phyloP scores from a whole-genome alignment of 805 yeast species.

The Candida tibetensis region DNA sequence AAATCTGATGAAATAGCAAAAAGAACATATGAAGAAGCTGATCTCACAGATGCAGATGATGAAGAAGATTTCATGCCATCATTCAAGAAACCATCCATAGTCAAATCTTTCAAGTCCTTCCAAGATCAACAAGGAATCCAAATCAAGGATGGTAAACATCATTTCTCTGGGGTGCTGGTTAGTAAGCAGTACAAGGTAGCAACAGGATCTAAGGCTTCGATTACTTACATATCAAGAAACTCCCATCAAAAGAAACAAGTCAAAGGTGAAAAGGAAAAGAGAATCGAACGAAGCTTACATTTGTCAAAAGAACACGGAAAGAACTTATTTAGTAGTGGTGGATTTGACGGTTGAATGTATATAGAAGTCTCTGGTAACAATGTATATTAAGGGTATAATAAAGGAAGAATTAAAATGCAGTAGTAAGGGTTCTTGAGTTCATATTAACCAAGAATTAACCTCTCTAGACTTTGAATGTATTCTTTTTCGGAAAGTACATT shows the following conservation, averaged over 20 bases:
- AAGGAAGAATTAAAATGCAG: background rate
- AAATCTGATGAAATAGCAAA: constrained; percentile 12
- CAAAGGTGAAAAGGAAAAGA: constrained; percentile 26
- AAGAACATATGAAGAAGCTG: constrained; percentile 14
- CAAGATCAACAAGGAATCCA: constrained; percentile 36
- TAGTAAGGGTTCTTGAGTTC: constrained; percentile 1
- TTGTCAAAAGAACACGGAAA: constrained; percentile 18
- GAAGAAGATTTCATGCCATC: constrained; percentile 38
- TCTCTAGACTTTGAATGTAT: no score
- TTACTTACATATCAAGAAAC: constrained; percentile 48
- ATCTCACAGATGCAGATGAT: constrained; percentile 21
- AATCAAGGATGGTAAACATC: constrained; percentile 37
- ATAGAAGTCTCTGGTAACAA: no score
- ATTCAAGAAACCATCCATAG: constrained; percentile 45
- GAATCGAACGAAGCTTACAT: constrained; percentile 24
- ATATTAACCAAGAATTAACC: constrained; percentile 3
- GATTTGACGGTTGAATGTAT: constrained; percentile 15
- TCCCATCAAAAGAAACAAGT: constrained; percentile 22
- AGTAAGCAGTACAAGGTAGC: constrained; percentile 54
- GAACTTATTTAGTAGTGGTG: constrained; percentile 17
- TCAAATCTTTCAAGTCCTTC: constrained; percentile 44
- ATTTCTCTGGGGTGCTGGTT: constrained; percentile 48
- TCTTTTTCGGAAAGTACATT: no score
- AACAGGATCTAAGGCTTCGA: constrained; percentile 54
- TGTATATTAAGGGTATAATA: constrained; percentile 1